Percentiles rank a stretch among this genome's conserved stretches.
phyloP scores from a whole-genome alignment of 176 grass and related monocot genomes.

The Alloteropsis semialata region DNA sequence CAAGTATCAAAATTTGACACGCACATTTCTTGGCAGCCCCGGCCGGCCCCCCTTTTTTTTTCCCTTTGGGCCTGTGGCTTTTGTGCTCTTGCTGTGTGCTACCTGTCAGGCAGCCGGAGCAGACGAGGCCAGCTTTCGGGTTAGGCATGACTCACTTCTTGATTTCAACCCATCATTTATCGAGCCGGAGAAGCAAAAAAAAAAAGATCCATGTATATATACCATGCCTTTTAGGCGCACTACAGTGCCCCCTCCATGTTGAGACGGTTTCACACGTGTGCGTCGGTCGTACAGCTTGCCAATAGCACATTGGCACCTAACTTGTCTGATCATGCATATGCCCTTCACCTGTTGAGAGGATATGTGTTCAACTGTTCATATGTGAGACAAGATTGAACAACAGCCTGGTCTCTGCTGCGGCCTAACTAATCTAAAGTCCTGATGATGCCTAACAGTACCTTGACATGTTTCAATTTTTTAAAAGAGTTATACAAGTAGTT shows the following conservation, averaged over 20 bases:
- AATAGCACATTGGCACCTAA: conserved; percentile 25
- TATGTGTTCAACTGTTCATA: not conserved
- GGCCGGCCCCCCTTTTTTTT: not conserved
- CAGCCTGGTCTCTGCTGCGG: not conserved
- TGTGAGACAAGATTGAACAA: conserved; percentile 17
- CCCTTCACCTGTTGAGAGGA: not conserved
- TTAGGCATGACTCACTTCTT: conserved; percentile 43
- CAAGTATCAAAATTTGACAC: conserved; percentile 58
- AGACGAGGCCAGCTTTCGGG: conserved; percentile 6
- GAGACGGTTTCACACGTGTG: conserved; percentile 37
- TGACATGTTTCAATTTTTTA: not conserved
- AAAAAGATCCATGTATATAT: not conserved
- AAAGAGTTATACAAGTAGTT: not conserved
- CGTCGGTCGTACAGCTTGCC: not conserved
- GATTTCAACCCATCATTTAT: conserved; percentile 40
- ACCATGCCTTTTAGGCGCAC: conserved; percentile 28
- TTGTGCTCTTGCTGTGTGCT: conserved; percentile 17
- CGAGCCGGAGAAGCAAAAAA: not conserved
- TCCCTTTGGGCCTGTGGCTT: conserved; percentile 6
- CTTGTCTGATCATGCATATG: conserved; percentile 12
- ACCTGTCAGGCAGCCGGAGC: conserved; percentile 28
- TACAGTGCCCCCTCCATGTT: not conserved
- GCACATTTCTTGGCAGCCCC: conserved; percentile 4
- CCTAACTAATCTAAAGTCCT: conserved; percentile 5
- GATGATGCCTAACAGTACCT: conserved; percentile 6